phyloP scores from a whole-genome alignment of 176 grass and related monocot genomes.

The Aechmea fasciata region DNA sequence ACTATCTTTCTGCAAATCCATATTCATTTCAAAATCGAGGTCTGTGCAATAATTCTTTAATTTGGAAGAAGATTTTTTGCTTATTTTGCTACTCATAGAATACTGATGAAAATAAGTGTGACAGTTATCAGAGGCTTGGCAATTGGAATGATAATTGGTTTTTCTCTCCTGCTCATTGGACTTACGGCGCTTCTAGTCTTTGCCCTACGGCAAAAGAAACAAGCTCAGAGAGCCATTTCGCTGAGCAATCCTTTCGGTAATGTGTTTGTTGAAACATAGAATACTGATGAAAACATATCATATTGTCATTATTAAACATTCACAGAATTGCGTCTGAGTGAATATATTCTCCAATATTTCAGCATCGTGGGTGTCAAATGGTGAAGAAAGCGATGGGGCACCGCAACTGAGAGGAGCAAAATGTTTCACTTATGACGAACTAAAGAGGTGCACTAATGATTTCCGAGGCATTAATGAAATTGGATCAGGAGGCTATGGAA shows the following conservation, averaged over 20 bases:
- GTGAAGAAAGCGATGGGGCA: slow-evolving; percentile 48
- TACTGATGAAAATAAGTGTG: not conserved
- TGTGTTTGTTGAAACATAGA: not conserved
- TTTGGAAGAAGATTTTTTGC: not conserved
- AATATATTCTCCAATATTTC: slow-evolving; percentile 17
- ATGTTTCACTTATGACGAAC: slow-evolving; percentile 60
- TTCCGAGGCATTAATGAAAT: slow-evolving; percentile 64
- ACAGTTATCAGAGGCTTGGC: slow-evolving; percentile 12
- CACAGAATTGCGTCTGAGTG: not conserved
- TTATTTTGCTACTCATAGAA: slow-evolving; percentile 8
- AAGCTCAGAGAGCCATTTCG: slow-evolving; percentile 30
- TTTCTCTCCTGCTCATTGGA: slow-evolving; percentile 26
- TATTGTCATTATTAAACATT: no score
- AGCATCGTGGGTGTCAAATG: slow-evolving; percentile 67
- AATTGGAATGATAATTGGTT: slow-evolving; percentile 39
- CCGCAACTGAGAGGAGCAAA: slow-evolving; percentile 55
- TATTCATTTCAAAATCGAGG: slow-evolving; percentile 31
- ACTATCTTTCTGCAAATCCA: slow-evolving; percentile 24
- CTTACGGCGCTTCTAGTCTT: slow-evolving; percentile 33
- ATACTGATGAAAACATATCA: not conserved
- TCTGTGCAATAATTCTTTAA: slow-evolving; percentile 11
- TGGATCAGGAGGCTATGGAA: slow-evolving; percentile 75
- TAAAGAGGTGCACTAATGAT: slow-evolving; percentile 62
- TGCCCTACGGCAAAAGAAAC: slow-evolving; percentile 38
- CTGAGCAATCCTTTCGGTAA: slow-evolving; percentile 60